Conservation (phyloP, 2,329 filamentous ascomycete species). For the Grosmannia serpens region DNA sequence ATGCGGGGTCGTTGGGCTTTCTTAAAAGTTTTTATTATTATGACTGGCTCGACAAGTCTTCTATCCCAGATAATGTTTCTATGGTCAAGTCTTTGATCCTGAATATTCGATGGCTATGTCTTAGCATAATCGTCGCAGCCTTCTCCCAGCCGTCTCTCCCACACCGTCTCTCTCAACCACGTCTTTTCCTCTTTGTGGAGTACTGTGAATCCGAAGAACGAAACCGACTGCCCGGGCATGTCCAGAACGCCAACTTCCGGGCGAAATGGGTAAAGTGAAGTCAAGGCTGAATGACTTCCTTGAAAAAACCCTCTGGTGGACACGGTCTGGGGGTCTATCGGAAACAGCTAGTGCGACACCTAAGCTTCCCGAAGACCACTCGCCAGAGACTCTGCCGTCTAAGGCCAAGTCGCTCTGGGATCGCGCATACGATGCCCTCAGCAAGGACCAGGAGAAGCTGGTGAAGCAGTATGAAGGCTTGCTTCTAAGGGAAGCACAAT, state of each 20-base stretch:
- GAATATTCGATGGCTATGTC: too few species aligned
- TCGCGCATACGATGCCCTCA: constrained; percentile 17
- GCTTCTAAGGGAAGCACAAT: constrained; percentile 6
- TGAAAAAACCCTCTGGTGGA: too few species aligned
- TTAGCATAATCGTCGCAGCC: not conserved
- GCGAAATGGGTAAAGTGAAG: too few species aligned
- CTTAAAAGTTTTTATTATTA: not conserved
- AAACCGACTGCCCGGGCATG: too few species aligned
- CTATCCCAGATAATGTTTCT: too few species aligned
- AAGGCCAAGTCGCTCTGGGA: constrained; percentile 16
- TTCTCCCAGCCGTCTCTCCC: not conserved
- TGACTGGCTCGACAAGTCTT: not conserved
- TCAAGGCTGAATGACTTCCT: too few species aligned
- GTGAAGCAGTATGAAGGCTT: constrained; percentile 16
- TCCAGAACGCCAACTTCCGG: too few species aligned
- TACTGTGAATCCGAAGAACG: too few species aligned
- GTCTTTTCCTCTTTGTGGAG: too few species aligned
- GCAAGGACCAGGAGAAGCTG: constrained; percentile 8
- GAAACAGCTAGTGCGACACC: not conserved
- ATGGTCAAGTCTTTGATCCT: not conserved
- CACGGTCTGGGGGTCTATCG: too few species aligned
- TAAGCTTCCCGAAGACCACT: not conserved
- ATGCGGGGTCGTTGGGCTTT: not conserved
- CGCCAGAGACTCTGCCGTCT: not conserved
- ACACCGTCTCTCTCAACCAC: too few species aligned